phyloP scores from a whole-genome alignment of 2,329 filamentous ascomycete genomes.

The Parafenestella ontariensis region DNA sequence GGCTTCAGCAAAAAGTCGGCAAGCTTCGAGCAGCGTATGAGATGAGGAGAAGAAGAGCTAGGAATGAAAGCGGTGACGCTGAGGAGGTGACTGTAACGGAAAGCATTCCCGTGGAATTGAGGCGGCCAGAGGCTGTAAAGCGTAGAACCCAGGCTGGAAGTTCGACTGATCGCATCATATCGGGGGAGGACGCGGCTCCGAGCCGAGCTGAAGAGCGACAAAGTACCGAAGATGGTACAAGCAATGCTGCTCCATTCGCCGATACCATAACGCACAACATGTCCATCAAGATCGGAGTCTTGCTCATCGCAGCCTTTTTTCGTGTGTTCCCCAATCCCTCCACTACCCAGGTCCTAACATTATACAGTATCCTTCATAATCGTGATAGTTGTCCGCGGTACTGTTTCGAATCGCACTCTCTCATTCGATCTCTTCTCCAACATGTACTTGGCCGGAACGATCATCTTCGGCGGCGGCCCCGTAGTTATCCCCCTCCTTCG shows the following conservation, averaged over 20 bases:
- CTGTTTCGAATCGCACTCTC: constrained; percentile 52
- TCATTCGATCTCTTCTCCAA: constrained; percentile 71
- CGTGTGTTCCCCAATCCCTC: constrained; percentile 31
- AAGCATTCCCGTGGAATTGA: constrained; percentile 16
- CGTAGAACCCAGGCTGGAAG: constrained; percentile 23
- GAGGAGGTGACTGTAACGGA: constrained; percentile 27
- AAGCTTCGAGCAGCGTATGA: constrained; percentile 31
- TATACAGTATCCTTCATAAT: constrained; percentile 60
- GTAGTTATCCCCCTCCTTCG: constrained; percentile 55
- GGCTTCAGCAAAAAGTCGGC: constrained; percentile 54
- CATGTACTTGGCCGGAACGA: constrained; percentile 75
- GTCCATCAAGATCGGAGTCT: constrained; percentile 46
- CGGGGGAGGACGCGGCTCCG: constrained; percentile 9
- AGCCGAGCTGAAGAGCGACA: constrained; percentile 7
- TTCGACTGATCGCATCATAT: constrained; percentile 25
- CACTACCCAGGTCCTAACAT: constrained; percentile 1
- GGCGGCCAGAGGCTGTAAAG: constrained; percentile 28
- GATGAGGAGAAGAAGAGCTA: constrained; percentile 22
- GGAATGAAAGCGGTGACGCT: constrained; percentile 24
- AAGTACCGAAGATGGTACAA: constrained; percentile 1
- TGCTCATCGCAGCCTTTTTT: constrained; percentile 58
- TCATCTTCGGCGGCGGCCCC: constrained; percentile 56
- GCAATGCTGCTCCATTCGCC: constrained; percentile 5
- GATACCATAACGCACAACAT: constrained; percentile 46
- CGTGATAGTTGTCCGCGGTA: constrained; percentile 60